These are phyloP conservation scores for Exsudoporus floridanus DNA, from an alignment of 1,284 basidiomycete genomes.

Conservation along the genomic window DNA sequence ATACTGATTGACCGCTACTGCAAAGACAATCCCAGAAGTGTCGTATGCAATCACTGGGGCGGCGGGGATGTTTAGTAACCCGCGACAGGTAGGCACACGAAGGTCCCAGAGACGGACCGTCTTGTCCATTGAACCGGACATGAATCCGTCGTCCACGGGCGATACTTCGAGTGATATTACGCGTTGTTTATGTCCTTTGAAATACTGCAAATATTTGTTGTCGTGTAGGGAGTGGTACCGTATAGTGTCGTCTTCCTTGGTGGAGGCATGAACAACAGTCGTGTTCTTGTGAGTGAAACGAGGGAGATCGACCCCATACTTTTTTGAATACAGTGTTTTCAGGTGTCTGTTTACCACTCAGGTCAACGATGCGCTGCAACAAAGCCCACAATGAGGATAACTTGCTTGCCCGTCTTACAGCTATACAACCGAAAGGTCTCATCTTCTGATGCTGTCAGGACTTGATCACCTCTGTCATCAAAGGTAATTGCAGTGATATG, in stretches of 20 bases:
- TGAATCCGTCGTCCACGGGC: conserved; percentile 92
- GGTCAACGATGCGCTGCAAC: conserved; percentile 28
- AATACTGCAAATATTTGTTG: conserved; percentile 95
- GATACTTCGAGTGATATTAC: conserved; percentile 92
- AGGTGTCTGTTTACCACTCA: conserved; percentile 48
- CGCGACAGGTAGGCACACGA: conserved; percentile 73
- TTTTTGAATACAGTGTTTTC: conserved; percentile 87
- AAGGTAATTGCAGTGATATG: conserved; percentile 89
- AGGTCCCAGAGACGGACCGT: conserved; percentile 98
- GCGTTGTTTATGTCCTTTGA: conserved; percentile 87
- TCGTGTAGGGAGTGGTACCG: conserved; percentile 95
- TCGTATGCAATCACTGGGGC: conserved; percentile 91
- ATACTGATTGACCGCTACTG: conserved; percentile 86
- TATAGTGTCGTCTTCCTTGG: conserved; percentile 93
- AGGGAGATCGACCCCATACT: conserved; percentile 94
- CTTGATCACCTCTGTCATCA: conserved; percentile 85
- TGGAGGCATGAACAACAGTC: conserved; percentile 88
- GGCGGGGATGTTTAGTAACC: conserved; percentile 67
- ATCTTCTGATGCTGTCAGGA: conserved; percentile 90
- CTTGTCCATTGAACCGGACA: conserved; percentile 92
- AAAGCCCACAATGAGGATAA: conserved; percentile 35
- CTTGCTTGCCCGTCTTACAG: conserved; percentile 90
- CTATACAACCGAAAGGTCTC: conserved; percentile 90
- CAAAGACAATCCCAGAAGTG: conserved; percentile 86
- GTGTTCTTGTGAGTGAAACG: conserved; percentile 91